Evolutionary conservation across 2,329 filamentous ascomycete genomes (phyloP).

Genomic region (Arthrinium phaeospermum): DNA sequence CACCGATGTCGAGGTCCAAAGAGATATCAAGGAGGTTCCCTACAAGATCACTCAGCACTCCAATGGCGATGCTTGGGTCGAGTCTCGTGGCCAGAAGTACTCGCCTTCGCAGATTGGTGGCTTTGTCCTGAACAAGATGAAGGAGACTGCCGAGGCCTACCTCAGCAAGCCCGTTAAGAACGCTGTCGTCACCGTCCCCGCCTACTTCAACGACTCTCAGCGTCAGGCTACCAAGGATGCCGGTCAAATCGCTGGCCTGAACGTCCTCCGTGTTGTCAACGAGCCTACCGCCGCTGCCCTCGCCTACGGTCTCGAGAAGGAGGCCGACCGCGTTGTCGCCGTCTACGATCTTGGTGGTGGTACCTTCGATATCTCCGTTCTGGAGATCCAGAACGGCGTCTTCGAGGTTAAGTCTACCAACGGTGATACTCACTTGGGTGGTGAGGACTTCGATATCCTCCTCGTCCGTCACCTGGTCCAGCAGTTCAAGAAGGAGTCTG

Average conservation of each 20-base stretch:
- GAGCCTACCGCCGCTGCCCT: slow-evolving; percentile 96
- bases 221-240: slow-evolving; percentile 98
- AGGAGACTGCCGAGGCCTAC: slow-evolving; percentile 96
- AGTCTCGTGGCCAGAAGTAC: slow-evolving; percentile 92
- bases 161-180: slow-evolving; percentile 91
- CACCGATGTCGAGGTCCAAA: slow-evolving; percentile 90
- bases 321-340: slow-evolving; percentile 85
- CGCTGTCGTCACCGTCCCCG: slow-evolving; percentile 93
- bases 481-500: slow-evolving; percentile 95
- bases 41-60: slow-evolving; percentile 98
- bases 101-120: slow-evolving; percentile 98
- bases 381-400: slow-evolving; percentile 96
- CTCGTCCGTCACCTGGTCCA: slow-evolving; percentile 92
- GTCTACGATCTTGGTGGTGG: slow-evolving; percentile 98
- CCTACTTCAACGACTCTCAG: slow-evolving; percentile 99
- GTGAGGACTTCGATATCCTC: slow-evolving; percentile 96
- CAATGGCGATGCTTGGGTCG: slow-evolving; percentile 96
- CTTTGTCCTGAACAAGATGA: slow-evolving; percentile 98
- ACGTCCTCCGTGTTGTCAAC: slow-evolving; percentile 97
- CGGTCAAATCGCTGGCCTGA: slow-evolving; percentile 93
- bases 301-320: slow-evolving; percentile 96
- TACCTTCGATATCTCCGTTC: slow-evolving; percentile 98
- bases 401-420: slow-evolving; percentile 99
- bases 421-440: slow-evolving; percentile 97
- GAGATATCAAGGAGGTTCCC: slow-evolving; percentile 95